phyloP scores from a whole-genome alignment of 768 basidiomycete genomes.

The Lyophyllum atratum region DNA sequence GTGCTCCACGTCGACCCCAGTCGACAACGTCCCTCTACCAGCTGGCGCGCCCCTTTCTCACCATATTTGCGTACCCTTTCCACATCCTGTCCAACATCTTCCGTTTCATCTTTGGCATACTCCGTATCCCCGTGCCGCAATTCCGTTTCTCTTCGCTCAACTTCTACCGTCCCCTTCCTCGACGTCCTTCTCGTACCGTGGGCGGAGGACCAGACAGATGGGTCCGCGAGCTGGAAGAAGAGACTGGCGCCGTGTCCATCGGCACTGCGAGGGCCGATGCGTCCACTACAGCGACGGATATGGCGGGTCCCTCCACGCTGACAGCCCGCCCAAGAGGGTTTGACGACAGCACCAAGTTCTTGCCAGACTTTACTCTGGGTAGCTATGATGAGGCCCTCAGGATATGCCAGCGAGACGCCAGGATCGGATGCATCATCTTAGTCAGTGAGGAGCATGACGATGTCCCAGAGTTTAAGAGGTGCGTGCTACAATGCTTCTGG shows the following conservation, averaged over 20 bases:
- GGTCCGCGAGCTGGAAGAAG: constrained; percentile 81
- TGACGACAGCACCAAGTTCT: constrained; percentile 44
- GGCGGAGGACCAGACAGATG: constrained; percentile 66
- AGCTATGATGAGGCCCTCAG: constrained; percentile 81
- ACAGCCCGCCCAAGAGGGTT: constrained; percentile 29
- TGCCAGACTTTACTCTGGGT: constrained; percentile 83
- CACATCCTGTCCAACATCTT: constrained; percentile 60
- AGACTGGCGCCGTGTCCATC: constrained; percentile 74
- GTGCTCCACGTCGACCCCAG: constrained; percentile 13
- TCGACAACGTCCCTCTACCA: constrained; percentile 22
- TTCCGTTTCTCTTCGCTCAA: constrained; percentile 51
- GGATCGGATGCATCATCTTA: constrained; percentile 79
- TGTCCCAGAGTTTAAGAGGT: constrained; percentile 85
- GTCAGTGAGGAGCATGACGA: constrained; percentile 92
- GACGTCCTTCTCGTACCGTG: constrained; percentile 37
- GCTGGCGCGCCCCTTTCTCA: constrained; percentile 37
- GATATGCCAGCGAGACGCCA: constrained; percentile 67
- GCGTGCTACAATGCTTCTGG: constrained; percentile 13
- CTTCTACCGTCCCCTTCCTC: constrained; percentile 41
- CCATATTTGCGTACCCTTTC: constrained; percentile 60
- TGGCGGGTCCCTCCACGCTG: constrained; percentile 48
- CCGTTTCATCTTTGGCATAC: constrained; percentile 63
- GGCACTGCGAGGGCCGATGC: constrained; percentile 40
- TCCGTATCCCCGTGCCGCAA: constrained; percentile 69
- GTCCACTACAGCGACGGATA: constrained; percentile 29